phyloP scores from a whole-genome alignment of 1,284 basidiomycete genomes.

The Papiliotrema laurentii region DNA sequence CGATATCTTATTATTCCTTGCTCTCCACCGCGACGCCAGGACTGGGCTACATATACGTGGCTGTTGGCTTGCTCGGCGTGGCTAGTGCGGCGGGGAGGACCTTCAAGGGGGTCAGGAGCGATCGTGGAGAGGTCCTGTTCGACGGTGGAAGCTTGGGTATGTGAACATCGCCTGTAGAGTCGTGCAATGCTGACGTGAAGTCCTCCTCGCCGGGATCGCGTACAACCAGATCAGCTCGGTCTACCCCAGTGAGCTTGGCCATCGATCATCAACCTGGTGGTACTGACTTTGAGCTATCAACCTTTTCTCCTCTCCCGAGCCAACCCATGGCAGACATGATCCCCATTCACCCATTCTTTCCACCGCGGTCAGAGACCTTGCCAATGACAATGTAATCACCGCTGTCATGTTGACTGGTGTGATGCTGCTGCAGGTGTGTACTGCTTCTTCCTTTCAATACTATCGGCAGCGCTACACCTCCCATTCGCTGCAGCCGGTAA shows the following conservation, averaged over 20 bases:
- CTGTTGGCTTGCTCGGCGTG: conserved; percentile 25
- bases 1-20: conserved; percentile 39
- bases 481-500: neutral
- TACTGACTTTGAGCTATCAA: conserved; percentile 23
- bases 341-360: conserved; percentile 32
- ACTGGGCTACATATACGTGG: conserved; percentile 38
- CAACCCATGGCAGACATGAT: conserved; percentile 22
- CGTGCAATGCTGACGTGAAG: conserved; percentile 12
- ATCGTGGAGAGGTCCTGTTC: conserved; percentile 41
- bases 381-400: conserved; percentile 44
- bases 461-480: no score
- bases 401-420: conserved; percentile 46
- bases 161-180: conserved; percentile 6
- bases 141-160: conserved; percentile 42
- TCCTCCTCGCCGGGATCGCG: conserved; percentile 37
- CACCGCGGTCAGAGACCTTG: conserved; percentile 37
- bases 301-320: conserved; percentile 30
- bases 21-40: conserved; percentile 23
- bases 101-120: conserved; percentile 27
- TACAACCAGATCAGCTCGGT: conserved; percentile 40
- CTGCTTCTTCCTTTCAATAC: no score
- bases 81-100: conserved; percentile 29
- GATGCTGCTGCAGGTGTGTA: conserved; percentile 41
- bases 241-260: conserved; percentile 29
- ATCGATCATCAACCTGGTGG: neutral